Base-by-base conservation (phyloP, 345 rosid genomes). In the Moringa oleifera region DNA sequence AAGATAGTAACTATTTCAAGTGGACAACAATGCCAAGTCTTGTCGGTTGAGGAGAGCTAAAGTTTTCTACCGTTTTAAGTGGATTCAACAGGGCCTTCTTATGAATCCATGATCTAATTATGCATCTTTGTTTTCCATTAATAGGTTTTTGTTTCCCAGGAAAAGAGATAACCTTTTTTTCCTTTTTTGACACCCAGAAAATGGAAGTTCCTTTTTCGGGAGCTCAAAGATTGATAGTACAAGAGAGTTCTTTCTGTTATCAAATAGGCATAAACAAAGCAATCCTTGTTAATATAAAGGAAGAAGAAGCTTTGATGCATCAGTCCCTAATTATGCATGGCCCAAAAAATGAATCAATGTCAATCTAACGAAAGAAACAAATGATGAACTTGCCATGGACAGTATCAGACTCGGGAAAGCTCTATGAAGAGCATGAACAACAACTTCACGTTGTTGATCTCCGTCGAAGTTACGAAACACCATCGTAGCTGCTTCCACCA, bases 401-500 rank as follows among this genome's bases (percentile, higher is more conserved):
- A 75, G 81, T 71, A 90, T 68, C 25, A 61, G 68, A 53, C 66
- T 47, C 0, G 95, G 97, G 45, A 90, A 36, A 62, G 95, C 91
- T 33, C 31, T 65, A 11, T 78, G 71, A 50, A 90, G 85, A 23
- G 88, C 86, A 62, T 72, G 65, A 73, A 79, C 77, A 61, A 90
- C 84, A 61, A 87, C 81, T 45, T 78, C 85, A 25, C 78, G 80
- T 20, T 90, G 95, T 55, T 82, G 73, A 57, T 36, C 41, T 21
- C 71, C 59, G 59, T 68, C 53, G 53, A 79, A 81, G 77, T 72
- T 87, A 70, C 65, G 31, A 2, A 80, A 75, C 22, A 75, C 82
- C 21, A 75, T 86, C 28, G 46, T 61, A 0, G 91, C 78, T 53
- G 91, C 83, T 77, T 83, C 90, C 51, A 85, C 85, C 84, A 90